phyloP scores from a whole-genome alignment of 179 eudicot species.

The Camellia oleifera region DNA sequence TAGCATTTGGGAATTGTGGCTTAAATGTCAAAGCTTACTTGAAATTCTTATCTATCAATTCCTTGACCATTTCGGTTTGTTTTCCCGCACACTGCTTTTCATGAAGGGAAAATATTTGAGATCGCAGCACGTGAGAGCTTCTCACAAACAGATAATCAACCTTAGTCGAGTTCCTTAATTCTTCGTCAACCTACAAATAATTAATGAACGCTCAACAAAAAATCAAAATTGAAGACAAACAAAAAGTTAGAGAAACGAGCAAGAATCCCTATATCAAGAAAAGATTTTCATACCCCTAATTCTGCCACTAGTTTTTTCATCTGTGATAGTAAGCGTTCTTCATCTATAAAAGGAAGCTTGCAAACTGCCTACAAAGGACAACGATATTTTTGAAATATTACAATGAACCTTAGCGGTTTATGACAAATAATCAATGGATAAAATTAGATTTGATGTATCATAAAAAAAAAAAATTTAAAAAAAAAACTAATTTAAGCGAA shows the following conservation, averaged over 20 bases:
- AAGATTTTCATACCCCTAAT: constrained; percentile 27
- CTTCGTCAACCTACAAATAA: constrained; percentile 29
- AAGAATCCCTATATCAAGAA: no score
- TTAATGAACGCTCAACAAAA: not conserved
- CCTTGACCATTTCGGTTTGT: not conserved
- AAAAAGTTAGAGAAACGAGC: not conserved
- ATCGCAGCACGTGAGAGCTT: not conserved
- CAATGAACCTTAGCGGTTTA: not conserved
- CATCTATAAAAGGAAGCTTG: constrained; percentile 63
- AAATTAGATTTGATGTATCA: not conserved
- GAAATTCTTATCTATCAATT: constrained; percentile 9
- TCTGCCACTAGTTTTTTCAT: constrained; percentile 29
- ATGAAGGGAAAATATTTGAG: not conserved
- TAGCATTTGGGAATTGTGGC: no score
- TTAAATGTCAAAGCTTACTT: constrained; percentile 14
- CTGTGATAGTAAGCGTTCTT: constrained; percentile 33
- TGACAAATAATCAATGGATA: not conserved
- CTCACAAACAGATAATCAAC: constrained; percentile 20
- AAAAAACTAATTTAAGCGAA: not conserved
- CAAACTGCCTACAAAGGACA: constrained; percentile 35
- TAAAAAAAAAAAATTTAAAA: not conserved
- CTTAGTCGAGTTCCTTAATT: constrained; percentile 16
- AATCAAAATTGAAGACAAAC: not conserved
- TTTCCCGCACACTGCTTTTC: not conserved
- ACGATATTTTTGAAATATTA: not conserved